A percentile compares a stretch with the other conserved stretches of the same genome.
Evolutionary conservation across 371 early-diverging fungal species (phyloP).

Genomic region (Zancudomyces culisetae): DNA sequence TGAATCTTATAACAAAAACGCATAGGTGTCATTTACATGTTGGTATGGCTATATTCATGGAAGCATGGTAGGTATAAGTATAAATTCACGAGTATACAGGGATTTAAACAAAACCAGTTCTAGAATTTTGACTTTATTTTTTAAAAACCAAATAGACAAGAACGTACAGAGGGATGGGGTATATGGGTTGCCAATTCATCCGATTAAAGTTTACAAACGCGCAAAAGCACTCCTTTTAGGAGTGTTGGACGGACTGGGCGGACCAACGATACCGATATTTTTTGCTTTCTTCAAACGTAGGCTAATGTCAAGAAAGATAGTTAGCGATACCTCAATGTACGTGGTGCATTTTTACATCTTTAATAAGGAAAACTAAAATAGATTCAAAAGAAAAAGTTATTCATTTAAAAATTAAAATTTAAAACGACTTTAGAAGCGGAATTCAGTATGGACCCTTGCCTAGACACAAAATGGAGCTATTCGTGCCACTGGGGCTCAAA

Average conservation of each 20-base stretch:
- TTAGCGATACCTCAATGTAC: slow-evolving; percentile 3
- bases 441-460: slow-evolving; percentile 22
- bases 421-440: no score
- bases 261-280: slow-evolving; percentile 20
- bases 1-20: no score
- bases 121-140: background rate
- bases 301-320: background rate
- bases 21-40: slow-evolving; percentile 10
- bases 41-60: slow-evolving; percentile 26
- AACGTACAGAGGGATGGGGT: slow-evolving; percentile 5
- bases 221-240: slow-evolving; percentile 19
- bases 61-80: slow-evolving; percentile 22
- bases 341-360: no score
- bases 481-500: slow-evolving; percentile 14
- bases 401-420: no score
- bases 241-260: slow-evolving; percentile 23
- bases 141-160: background rate
- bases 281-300: slow-evolving; percentile 7
- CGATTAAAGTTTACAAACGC: slow-evolving; percentile 18
- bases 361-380: no score
- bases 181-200: slow-evolving; percentile 17
- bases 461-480: slow-evolving; percentile 20
- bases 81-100: no score
- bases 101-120: slow-evolving; percentile 5
- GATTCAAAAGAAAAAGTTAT: no score